These are phyloP conservation scores for Lactarius evosmus DNA, from an alignment of 768 basidiomycete species.

Conservation along the genomic window DNA sequence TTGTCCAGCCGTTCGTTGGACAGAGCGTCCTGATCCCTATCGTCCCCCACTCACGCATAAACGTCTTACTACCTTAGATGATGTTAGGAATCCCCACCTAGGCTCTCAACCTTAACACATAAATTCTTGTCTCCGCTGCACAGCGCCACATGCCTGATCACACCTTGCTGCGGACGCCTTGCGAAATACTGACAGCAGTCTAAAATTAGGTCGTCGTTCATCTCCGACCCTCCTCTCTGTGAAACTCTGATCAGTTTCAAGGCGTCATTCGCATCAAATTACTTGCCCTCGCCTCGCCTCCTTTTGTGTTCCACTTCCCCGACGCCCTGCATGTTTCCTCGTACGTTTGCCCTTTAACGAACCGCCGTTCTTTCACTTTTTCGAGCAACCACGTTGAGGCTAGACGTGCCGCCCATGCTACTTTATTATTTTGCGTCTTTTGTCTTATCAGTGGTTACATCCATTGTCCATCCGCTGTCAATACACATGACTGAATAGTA, in stretches of 20 bases:
- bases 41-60: background rate
- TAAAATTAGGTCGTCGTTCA: conserved; percentile 67
- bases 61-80: background rate
- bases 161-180: conserved; percentile 34
- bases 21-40: conserved; percentile 24
- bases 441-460: conserved; percentile 7
- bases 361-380: conserved; percentile 54
- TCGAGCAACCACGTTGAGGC: conserved; percentile 67
- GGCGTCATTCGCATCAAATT: background rate
- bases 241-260: conserved; percentile 1
- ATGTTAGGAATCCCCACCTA: conserved; percentile 15
- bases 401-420: conserved; percentile 28
- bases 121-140: conserved; percentile 72
- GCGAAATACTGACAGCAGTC: conserved; percentile 71
- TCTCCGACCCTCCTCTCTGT: conserved; percentile 36
- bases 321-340: conserved; percentile 61
- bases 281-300: conserved; percentile 38
- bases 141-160: conserved; percentile 43
- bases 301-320: conserved; percentile 55
- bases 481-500: conserved; percentile 7
- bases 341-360: conserved; percentile 58
- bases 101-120: conserved; percentile 48
- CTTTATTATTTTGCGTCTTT: conserved; percentile 19
- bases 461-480: background rate
- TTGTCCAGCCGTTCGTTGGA: conserved; percentile 35